Percentiles rank a stretch among this genome's conserved stretches.
Conservation (phyloP, 345 rosid species). For the Arabis alpina region DNA sequence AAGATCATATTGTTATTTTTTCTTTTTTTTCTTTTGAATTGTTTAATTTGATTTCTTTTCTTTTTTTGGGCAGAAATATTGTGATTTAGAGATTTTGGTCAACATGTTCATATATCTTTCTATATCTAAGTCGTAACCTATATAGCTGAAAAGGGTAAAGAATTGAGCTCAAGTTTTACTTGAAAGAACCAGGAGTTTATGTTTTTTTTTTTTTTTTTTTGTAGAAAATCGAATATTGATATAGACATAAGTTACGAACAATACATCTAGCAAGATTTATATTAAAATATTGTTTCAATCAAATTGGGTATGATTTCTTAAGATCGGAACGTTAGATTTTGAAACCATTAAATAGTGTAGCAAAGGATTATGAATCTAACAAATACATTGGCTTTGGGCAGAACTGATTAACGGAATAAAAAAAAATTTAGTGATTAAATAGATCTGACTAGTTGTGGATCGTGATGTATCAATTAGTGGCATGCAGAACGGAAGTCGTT, state of each 20-base stretch:
- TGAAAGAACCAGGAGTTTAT: no score
- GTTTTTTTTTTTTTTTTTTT: no score
- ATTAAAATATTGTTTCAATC: no score
- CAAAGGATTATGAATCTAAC: slow-evolving; percentile 13
- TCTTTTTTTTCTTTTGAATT: background rate
- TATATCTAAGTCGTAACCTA: background rate
- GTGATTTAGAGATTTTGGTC: slow-evolving; percentile 5
- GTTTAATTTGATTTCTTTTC: background rate
- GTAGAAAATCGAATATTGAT: no score
- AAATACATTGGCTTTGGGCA: slow-evolving; percentile 4
- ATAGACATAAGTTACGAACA: no score
- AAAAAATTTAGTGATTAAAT: background rate
- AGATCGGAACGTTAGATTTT: slow-evolving; percentile 13
- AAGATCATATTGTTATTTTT: background rate
- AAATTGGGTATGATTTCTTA: slow-evolving; percentile 3
- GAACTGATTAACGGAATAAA: no score
- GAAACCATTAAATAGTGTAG: background rate
- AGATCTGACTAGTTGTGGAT: slow-evolving; percentile 12
- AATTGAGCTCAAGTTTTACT: background rate
- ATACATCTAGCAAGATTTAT: no score
- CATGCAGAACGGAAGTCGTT: slow-evolving; percentile 32
- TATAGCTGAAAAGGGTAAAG: background rate
- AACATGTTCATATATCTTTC: slow-evolving; percentile 10
- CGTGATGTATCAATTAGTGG: slow-evolving; percentile 42
- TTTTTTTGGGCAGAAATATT: background rate